Conservation (phyloP, 2,329 filamentous ascomycete genomes). For the Phyllosticta citriasiana region DNA sequence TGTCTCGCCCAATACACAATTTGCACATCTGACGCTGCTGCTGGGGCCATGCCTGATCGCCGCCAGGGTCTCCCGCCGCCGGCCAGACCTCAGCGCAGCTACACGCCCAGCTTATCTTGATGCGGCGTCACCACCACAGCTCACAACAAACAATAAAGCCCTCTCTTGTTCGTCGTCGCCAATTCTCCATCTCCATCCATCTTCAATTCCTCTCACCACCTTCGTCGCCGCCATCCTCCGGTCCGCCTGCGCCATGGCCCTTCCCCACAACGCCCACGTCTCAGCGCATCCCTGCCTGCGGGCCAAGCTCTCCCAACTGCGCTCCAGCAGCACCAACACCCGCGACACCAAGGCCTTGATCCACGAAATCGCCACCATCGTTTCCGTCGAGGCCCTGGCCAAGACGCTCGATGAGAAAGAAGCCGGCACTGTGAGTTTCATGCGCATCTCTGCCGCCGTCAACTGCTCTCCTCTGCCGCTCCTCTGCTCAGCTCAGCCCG, state of each 20-base stretch:
- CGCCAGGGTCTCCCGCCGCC: constrained; percentile 2
- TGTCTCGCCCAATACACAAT: background rate
- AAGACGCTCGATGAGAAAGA: constrained; percentile 47
- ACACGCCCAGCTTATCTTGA: background rate
- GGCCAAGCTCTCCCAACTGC: constrained; percentile 83
- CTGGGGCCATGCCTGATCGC: background rate
- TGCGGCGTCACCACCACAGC: background rate
- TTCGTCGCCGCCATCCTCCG: background rate
- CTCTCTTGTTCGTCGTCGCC: background rate
- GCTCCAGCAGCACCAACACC: constrained; percentile 59
- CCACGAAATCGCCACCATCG: constrained; percentile 74
- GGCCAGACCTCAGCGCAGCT: background rate
- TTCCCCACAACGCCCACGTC: constrained; percentile 56
- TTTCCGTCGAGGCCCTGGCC: constrained; percentile 73
- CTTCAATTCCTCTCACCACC: background rate
- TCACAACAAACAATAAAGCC: background rate
- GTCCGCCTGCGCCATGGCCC: constrained; percentile 19
- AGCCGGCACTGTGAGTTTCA: constrained; percentile 53
- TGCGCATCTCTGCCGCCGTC: background rate
- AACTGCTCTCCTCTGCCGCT: too few relatives aligned
- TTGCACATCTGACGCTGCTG: background rate
- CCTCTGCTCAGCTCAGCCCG: background rate
- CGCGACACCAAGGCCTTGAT: constrained; percentile 73
- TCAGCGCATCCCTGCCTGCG: constrained; percentile 77
- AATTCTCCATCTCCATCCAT: background rate